Base-by-base conservation (phyloP, 2,329 filamentous ascomycete species). In the Pseudogymnoascus sp. region DNA sequence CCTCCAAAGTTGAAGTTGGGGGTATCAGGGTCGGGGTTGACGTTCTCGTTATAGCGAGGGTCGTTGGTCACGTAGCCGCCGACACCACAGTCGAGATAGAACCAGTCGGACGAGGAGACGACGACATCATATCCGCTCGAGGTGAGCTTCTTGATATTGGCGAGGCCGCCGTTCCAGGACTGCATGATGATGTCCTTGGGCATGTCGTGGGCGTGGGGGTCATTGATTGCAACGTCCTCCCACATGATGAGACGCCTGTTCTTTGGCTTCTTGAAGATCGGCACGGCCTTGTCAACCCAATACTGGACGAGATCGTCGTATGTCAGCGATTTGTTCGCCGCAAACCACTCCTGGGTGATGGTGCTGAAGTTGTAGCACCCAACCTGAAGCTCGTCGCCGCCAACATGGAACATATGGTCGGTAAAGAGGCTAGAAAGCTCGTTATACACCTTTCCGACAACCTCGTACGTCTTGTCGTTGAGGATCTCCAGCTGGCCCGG, bases 81-180 rank as follows among this genome's bases (percentile, higher is more conserved):
- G 64, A 86, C 81, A 25, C 89, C 89, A 70, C 89, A 93, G 76
- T 93, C 89, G 58, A 93, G 85, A 69, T 91, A 91, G 83, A 88
- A 91, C 71, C 81, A 89, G 66, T 89, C 84, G 72, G 88, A 90
- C 73, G 89, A 85, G 66, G 87, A 90, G 65, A 83, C 84, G 60
- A 93, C 83, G 9, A 87, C 86, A 71, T 87, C 83, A 74, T 88
- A 81, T 16, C 90, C 90, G 58, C 77, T 77, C 25, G 74, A 74
- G 0, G 85, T 84, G 57, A 89, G 78, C 43, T 79, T 74, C 63
- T 81, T 78, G 60, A 90, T 81, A 6, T 86, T 81, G 9, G 75
- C 76, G 20, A 81, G 79, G 39, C 85, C 85, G 62, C 77, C 77
- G 61, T 86, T 81, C 90, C 90, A 95, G 3, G 86, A 82, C 75